Evolutionary conservation across 192 early-diverging fungal genomes (phyloP).

Genomic region (Dimargaris verticillata): DNA sequence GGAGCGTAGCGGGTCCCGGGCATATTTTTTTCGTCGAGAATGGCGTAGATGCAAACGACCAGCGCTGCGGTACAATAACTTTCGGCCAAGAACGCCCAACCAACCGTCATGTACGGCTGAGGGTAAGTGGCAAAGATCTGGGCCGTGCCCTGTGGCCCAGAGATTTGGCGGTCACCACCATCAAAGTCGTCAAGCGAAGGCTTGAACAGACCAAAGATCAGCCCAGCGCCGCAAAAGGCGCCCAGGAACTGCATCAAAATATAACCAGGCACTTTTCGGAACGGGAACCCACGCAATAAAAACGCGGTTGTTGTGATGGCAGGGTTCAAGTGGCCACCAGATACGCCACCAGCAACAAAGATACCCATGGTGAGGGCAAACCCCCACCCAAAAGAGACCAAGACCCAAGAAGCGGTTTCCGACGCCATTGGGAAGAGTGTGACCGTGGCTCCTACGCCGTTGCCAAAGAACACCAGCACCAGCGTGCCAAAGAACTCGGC

Average conservation of each 20-base stretch:
- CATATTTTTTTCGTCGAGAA: slow-evolving; percentile 38
- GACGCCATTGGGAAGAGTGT: slow-evolving; percentile 22
- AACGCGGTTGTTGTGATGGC: slow-evolving; percentile 53
- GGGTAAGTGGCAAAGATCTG: slow-evolving; percentile 51
- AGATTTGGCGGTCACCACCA: slow-evolving; percentile 29
- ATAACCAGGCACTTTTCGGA: slow-evolving; percentile 46
- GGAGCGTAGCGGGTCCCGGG: slow-evolving; percentile 35
- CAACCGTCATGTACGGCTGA: slow-evolving; percentile 29
- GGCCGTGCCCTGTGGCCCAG: slow-evolving; percentile 33
- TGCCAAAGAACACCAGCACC: slow-evolving; percentile 42
- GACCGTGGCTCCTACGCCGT: slow-evolving; percentile 38
- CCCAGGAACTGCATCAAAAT: slow-evolving; percentile 48
- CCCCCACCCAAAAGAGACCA: slow-evolving; percentile 43
- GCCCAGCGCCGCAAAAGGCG: slow-evolving; percentile 51
- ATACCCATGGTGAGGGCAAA: slow-evolving; percentile 45
- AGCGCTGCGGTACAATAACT: slow-evolving; percentile 49
- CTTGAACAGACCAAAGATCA: slow-evolving; percentile 45
- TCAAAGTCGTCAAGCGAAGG: slow-evolving; percentile 37
- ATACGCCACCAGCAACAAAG: slow-evolving; percentile 41
- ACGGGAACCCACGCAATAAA: slow-evolving; percentile 47
- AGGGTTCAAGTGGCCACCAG: slow-evolving; percentile 65
- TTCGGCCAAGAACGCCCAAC: slow-evolving; percentile 42
- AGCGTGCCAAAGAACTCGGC: slow-evolving; percentile 64
- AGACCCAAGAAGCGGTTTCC: slow-evolving; percentile 28
- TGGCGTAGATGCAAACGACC: slow-evolving; percentile 40